These are phyloP conservation scores for Rhipidocladum racemiflorum DNA, from an alignment of 176 grass and related monocot genomes.

Conservation along the genomic window DNA sequence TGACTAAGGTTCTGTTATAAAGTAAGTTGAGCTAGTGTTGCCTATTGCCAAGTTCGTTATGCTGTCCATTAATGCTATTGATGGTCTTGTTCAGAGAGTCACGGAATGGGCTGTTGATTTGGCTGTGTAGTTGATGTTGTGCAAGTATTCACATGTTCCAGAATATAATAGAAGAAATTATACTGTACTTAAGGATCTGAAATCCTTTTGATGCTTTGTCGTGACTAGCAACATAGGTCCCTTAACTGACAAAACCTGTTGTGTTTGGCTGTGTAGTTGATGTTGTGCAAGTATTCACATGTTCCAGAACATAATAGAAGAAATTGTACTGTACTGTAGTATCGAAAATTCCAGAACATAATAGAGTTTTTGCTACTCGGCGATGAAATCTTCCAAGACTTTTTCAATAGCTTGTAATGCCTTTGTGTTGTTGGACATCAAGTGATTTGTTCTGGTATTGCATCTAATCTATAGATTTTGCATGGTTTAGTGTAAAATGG, in stretches of 20 bases:
- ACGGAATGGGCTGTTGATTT: not conserved
- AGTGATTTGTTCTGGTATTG: no score
- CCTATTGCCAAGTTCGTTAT: constrained; percentile 5
- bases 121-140: not conserved
- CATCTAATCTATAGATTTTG: no score
- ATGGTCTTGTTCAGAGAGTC: constrained; percentile 4
- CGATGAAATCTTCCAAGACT: not conserved
- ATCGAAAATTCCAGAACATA: not conserved
- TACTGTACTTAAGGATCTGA: not conserved
- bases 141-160: constrained; percentile 15
- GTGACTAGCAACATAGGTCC: not conserved
- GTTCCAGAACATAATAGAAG: not conserved
- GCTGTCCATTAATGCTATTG: constrained; percentile 20
- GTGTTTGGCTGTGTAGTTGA: not conserved
- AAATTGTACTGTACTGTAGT: not conserved
- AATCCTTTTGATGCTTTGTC: not conserved
- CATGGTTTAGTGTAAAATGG: not conserved
- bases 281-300: constrained; percentile 4
- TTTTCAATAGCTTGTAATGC: not conserved
- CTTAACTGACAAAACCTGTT: not conserved
- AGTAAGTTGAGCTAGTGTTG: not conserved
- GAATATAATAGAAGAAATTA: not conserved
- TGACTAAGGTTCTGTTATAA: not conserved
- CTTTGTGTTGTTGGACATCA: not conserved
- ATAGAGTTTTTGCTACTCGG: not conserved